Evolutionary conservation across 1,139 yeast genomes (phyloP).

Genomic region (Taphrina communis): DNA sequence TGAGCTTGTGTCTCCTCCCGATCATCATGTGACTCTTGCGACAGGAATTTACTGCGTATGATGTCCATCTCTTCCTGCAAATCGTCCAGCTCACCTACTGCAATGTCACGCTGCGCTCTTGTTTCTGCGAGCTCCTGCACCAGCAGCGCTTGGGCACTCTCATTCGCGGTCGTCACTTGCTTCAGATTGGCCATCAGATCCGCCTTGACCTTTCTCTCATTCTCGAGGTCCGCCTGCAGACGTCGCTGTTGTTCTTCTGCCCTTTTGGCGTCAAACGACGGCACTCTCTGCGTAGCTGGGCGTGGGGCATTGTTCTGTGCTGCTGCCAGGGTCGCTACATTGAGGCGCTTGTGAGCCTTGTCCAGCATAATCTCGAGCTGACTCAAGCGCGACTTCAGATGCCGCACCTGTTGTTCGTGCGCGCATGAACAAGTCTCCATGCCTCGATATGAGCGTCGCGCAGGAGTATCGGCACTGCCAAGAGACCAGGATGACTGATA

Average conservation of each 20-base stretch:
- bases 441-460: not conserved
- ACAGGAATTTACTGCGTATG: not conserved
- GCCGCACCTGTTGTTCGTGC: constrained; percentile 34
- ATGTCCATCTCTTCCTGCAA: constrained; percentile 26
- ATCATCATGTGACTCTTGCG: not conserved
- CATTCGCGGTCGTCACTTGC: constrained; percentile 22
- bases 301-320: not conserved
- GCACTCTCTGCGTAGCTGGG: not conserved
- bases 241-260: constrained; percentile 15
- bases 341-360: constrained; percentile 28
- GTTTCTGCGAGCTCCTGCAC: constrained; percentile 18
- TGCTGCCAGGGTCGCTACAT: constrained; percentile 5
- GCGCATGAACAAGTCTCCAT: constrained; percentile 28
- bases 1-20: not conserved
- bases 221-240: constrained; percentile 24
- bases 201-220: constrained; percentile 23
- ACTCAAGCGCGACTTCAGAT: constrained; percentile 38
- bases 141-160: constrained; percentile 12
- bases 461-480: not conserved
- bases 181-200: constrained; percentile 40
- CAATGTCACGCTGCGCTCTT: constrained; percentile 9
- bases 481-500: not conserved
- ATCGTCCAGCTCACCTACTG: constrained; percentile 18
- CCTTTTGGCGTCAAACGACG: constrained; percentile 10
- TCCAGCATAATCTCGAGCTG: constrained; percentile 37